phyloP scores from a whole-genome alignment of 306 rosid species.

The Bauhinia variegata region DNA sequence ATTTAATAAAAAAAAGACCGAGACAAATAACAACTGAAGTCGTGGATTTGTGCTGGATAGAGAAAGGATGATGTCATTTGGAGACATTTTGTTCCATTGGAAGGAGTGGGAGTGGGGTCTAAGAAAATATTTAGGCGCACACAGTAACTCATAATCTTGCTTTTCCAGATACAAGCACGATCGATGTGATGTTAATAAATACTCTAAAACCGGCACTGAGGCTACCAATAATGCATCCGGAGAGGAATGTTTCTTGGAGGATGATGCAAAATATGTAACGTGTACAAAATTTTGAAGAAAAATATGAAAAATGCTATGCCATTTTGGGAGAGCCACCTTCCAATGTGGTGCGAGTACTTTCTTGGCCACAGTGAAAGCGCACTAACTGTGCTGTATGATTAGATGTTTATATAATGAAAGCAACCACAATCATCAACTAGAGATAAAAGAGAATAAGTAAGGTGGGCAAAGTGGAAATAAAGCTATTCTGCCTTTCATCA shows the following conservation, averaged over 20 bases:
- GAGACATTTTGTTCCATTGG: slow-evolving; percentile 16
- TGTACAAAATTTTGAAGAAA: slow-evolving; percentile 1
- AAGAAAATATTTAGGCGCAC: slow-evolving; percentile 26
- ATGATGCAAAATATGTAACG: too few relatives aligned
- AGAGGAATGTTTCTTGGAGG: slow-evolving; percentile 26
- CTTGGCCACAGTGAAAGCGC: slow-evolving; percentile 55
- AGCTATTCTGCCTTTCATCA: slow-evolving; percentile 44
- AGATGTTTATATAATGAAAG: slow-evolving; percentile 47
- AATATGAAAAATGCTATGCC: slow-evolving; percentile 23
- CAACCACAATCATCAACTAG: slow-evolving; percentile 38
- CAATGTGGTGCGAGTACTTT: slow-evolving; percentile 24
- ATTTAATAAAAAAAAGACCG: too few relatives aligned
- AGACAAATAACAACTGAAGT: too few relatives aligned
- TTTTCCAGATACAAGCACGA: slow-evolving; percentile 14
- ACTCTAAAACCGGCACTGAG: slow-evolving; percentile 26
- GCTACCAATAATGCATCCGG: slow-evolving; percentile 28
- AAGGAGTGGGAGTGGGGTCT: slow-evolving; percentile 27
- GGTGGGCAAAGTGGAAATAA: slow-evolving; percentile 61
- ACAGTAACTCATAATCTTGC: slow-evolving; percentile 19
- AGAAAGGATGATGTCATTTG: slow-evolving; percentile 37
- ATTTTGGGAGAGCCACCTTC: slow-evolving; percentile 33
- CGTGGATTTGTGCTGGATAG: slow-evolving; percentile 17
- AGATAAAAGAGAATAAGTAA: slow-evolving; percentile 34
- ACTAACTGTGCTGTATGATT: slow-evolving; percentile 36
- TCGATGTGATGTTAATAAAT: slow-evolving; percentile 21